Percentiles rank a stretch among this genome's conserved stretches.
Evolutionary conservation across 345 rosid species (phyloP).

Genomic region (Pistacia integerrima): DNA sequence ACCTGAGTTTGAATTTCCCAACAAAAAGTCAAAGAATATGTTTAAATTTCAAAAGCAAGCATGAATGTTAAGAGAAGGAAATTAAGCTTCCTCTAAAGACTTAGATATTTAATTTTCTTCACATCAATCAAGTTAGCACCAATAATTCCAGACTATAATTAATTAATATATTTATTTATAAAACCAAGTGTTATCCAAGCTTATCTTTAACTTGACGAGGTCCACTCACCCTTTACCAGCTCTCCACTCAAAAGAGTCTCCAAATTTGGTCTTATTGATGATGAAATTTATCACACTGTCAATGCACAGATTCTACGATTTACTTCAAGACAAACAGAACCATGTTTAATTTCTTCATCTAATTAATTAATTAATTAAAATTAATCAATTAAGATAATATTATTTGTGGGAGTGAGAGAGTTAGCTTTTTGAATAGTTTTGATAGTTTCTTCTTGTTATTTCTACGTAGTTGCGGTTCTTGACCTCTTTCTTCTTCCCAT

Average conservation of each 20-base stretch:
- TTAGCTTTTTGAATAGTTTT: constrained; percentile 44
- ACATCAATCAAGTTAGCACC: constrained; percentile 10
- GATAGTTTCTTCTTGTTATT: constrained; percentile 78
- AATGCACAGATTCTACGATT: constrained; percentile 65
- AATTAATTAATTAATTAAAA: constrained; percentile 3
- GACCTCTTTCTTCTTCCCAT: constrained; percentile 29
- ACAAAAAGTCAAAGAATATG: not conserved
- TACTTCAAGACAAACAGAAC: constrained; percentile 76
- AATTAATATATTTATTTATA: not conserved
- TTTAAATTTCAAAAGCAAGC: not conserved
- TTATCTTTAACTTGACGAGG: constrained; percentile 35
- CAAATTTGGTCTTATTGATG: constrained; percentile 50
- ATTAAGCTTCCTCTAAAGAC: not conserved
- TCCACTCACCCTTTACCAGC: constrained; percentile 32
- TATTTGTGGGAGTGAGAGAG: constrained; percentile 28
- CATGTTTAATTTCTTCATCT: constrained; percentile 33
- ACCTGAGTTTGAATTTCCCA: not conserved
- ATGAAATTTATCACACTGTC: constrained; percentile 33
- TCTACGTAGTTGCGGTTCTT: constrained; percentile 58
- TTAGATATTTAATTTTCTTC: not conserved
- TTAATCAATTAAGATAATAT: constrained; percentile 35
- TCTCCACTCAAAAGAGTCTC: constrained; percentile 47
- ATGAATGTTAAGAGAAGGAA: not conserved
- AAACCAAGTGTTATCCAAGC: constrained; percentile 32
- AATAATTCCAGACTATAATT: constrained; percentile 23